Conservation (phyloP, 768 basidiomycete genomes). For the Dentipellis sp. region DNA sequence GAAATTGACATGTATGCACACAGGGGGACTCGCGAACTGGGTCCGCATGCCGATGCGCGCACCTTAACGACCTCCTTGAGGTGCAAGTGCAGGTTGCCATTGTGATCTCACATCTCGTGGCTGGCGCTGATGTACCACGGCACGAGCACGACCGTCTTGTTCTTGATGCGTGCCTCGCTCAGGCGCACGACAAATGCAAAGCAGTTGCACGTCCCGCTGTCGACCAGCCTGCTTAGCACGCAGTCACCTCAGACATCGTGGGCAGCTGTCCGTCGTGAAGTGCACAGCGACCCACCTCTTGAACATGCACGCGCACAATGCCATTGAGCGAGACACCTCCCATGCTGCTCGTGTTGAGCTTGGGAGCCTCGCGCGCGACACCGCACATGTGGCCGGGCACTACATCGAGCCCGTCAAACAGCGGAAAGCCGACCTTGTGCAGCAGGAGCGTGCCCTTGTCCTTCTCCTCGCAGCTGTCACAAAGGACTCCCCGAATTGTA, state of each 20-base stretch:
- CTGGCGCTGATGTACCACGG: slow-evolving; percentile 64
- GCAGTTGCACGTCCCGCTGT: slow-evolving; percentile 43
- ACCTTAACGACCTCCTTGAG: slow-evolving; percentile 54
- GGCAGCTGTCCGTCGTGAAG: slow-evolving; percentile 93
- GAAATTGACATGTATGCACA: no score
- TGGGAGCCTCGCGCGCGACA: slow-evolving; percentile 45
- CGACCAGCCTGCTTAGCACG: slow-evolving; percentile 47
- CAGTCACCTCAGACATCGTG: slow-evolving; percentile 89
- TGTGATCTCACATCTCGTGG: slow-evolving; percentile 90
- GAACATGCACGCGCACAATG: slow-evolving; percentile 64
- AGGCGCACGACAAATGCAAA: slow-evolving; percentile 74
- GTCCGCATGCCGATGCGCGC: no score
- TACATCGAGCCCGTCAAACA: slow-evolving; percentile 17
- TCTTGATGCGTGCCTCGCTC: slow-evolving; percentile 73
- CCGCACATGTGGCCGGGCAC: slow-evolving; percentile 30
- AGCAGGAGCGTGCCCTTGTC: slow-evolving; percentile 55
- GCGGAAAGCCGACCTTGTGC: slow-evolving; percentile 61
- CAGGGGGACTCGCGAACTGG: no score
- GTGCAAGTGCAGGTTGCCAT: slow-evolving; percentile 63
- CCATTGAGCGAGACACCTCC: slow-evolving; percentile 58
- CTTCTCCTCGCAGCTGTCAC: no score
- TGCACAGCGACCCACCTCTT: slow-evolving; percentile 81
- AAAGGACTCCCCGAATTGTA: no score
- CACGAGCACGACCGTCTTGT: slow-evolving; percentile 74
- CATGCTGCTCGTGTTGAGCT: slow-evolving; percentile 43